These are phyloP conservation scores for Aspergillus arachidicola DNA, from an alignment of 2,329 filamentous ascomycete species.

Conservation along the genomic window DNA sequence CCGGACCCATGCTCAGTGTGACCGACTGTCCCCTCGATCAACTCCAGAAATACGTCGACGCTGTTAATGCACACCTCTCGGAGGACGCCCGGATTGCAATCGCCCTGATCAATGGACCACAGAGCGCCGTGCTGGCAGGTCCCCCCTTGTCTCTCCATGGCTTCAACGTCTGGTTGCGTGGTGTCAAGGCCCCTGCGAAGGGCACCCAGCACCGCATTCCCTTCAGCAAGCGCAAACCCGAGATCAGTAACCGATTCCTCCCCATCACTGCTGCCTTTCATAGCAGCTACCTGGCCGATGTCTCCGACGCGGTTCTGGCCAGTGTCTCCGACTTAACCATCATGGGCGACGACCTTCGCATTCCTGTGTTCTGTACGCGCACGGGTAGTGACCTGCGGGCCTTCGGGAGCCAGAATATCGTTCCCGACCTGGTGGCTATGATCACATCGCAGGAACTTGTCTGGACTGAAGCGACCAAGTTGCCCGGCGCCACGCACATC, in stretches of 20 bases:
- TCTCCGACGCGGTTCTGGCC: conserved; percentile 79
- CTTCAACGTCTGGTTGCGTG: conserved; percentile 90
- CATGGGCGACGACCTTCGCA: conserved; percentile 70
- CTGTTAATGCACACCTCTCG: conserved; percentile 94
- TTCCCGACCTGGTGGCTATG: conserved; percentile 83
- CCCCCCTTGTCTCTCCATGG: conserved; percentile 95
- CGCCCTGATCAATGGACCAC: conserved; percentile 92
- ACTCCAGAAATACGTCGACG: conserved; percentile 94
- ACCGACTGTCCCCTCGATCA: conserved; percentile 85
- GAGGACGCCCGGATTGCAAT: conserved; percentile 91
- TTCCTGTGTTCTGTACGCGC: conserved; percentile 88
- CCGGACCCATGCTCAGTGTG: conserved; percentile 97
- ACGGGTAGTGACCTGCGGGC: conserved; percentile 81
- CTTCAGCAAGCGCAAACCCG: conserved; percentile 91
- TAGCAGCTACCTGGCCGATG: conserved; percentile 88
- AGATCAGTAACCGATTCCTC: conserved; percentile 95
- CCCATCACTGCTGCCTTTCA: conserved; percentile 98
- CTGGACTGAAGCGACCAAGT: conserved; percentile 93
- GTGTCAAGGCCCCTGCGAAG: conserved; percentile 94
- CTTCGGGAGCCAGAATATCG: conserved; percentile 73
- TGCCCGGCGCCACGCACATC: conserved; percentile 88
- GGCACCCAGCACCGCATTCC: conserved; percentile 93
- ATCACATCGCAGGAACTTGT: conserved; percentile 93
- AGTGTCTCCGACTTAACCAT: conserved; percentile 65
- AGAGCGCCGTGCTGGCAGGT: conserved; percentile 95